A percentile compares a stretch with the other conserved stretches of the same genome.
Conservation (phyloP, 192 early-diverging fungal genomes). For the Mycoemilia scoparia region DNA sequence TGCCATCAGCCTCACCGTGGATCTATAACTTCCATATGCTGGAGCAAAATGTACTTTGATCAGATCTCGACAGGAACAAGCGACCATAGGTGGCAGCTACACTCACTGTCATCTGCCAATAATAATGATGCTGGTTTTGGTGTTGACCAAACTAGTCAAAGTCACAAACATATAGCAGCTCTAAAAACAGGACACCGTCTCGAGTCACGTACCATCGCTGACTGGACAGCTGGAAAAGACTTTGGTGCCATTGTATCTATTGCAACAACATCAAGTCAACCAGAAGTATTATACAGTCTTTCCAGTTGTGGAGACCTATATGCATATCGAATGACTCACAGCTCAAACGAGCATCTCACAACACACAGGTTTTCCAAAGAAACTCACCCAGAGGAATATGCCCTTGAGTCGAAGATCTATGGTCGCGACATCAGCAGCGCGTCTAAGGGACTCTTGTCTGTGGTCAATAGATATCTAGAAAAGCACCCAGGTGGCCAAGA, state of each 20-base stretch:
- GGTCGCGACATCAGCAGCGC: slow-evolving; percentile 15
- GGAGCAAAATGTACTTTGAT: slow-evolving; percentile 52
- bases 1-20: slow-evolving; percentile 14
- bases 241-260: slow-evolving; percentile 17
- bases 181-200: too few relatives aligned
- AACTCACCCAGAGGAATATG: background rate
- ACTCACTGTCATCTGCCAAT: slow-evolving; percentile 14
- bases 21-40: slow-evolving; percentile 19
- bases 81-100: slow-evolving; percentile 38
- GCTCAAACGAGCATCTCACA: slow-evolving; percentile 3
- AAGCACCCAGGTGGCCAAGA: slow-evolving; percentile 1
- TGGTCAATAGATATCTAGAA: slow-evolving; percentile 1
- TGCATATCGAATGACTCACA: slow-evolving; percentile 12
- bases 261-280: slow-evolving; percentile 12
- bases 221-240: slow-evolving; percentile 17
- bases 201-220: slow-evolving; percentile 6
- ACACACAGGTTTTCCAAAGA: too few relatives aligned
- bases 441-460: slow-evolving; percentile 10
- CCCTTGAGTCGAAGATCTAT: slow-evolving; percentile 11
- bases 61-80: slow-evolving; percentile 36
- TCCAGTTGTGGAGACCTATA: slow-evolving; percentile 27
- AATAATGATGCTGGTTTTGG: background rate
- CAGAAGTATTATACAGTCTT: slow-evolving; percentile 22
- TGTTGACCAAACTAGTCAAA: too few relatives aligned
- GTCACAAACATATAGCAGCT: too few relatives aligned